These are phyloP conservation scores for Aspergillus bertholletiae DNA, from an alignment of 495 filamentous ascomycete genomes.

Conservation along the genomic window DNA sequence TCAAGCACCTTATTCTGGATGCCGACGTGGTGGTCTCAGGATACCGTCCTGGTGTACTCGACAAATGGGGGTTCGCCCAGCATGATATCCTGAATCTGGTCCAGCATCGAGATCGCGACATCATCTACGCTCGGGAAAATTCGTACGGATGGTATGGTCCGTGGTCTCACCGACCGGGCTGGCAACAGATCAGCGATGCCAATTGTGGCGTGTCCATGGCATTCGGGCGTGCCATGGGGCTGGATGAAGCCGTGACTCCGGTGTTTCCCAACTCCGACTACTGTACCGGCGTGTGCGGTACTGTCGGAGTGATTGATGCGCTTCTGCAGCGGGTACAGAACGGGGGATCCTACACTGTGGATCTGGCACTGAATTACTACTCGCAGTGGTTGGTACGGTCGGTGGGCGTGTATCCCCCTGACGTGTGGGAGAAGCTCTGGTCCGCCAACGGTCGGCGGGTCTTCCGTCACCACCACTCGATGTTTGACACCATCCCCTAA, in stretches of 20 bases:
- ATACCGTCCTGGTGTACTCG: slow-evolving; percentile 50
- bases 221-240: slow-evolving; percentile 26
- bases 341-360: slow-evolving; percentile 26
- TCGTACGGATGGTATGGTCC: slow-evolving; percentile 49
- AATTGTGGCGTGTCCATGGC: slow-evolving; percentile 14
- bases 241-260: slow-evolving; percentile 18
- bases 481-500: slow-evolving; percentile 8
- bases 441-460: not conserved
- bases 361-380: slow-evolving; percentile 27
- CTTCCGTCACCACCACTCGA: slow-evolving; percentile 13
- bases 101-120: slow-evolving; percentile 42
- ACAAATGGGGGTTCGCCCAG: slow-evolving; percentile 47
- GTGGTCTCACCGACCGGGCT: slow-evolving; percentile 34
- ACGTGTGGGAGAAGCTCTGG: slow-evolving; percentile 11
- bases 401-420: slow-evolving; percentile 10
- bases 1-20: not conserved
- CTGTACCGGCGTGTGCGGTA: slow-evolving; percentile 24
- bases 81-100: slow-evolving; percentile 41
- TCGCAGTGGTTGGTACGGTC: slow-evolving; percentile 21
- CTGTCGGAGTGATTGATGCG: slow-evolving; percentile 28
- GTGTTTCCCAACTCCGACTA: slow-evolving; percentile 21
- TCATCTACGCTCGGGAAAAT: slow-evolving; percentile 61
- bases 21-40: slow-evolving; percentile 53
- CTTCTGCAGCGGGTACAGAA: slow-evolving; percentile 28
- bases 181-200: slow-evolving; percentile 36